Evolutionary conservation across 2,329 filamentous ascomycete genomes (phyloP), one percentile per base, ranked within the genome.

Genomic region (Blastomyces parvus): DNA sequence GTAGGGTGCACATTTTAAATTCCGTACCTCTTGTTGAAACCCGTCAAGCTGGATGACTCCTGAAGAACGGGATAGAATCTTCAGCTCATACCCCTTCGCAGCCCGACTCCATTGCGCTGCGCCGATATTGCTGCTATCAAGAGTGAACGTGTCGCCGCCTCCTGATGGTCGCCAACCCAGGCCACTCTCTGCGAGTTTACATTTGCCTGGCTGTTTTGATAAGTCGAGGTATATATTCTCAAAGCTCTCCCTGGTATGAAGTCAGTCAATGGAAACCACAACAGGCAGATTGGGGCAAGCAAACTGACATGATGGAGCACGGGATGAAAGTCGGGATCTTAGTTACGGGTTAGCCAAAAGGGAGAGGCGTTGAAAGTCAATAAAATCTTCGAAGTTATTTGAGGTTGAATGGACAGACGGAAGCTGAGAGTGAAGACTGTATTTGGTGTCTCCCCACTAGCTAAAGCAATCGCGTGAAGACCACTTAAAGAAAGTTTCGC

Each of bases 161-260:
- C 86, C 86, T 4, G 86, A 84, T 36, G 93, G 91, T 78, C 96
- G 96, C 95, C 95, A 99, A 62, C 93, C 94, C 70, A 97, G 85
- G 65, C 94, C 94, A 61, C 87, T 92, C 75, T 97, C 93, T 67
- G 93, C 92, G 72, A 99, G 92, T 74, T 94, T 87, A 80, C 92
- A 97, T 80, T 93, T 94, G 69, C 94, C 94, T 64, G 87, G 84
- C 77, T 94, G 88, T 77, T 91, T 94, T 71, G 92, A 97, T 65
- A 99, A 85, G 76, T 99, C 93, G 71, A 99, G 86, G 78, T 94
- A 92, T 79, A 97, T 96, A 78, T 91, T 91, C 74, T 97, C 93
- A 79, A 99, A 99, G 74, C 88, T 94, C 85, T 99, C 94, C 84
- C 84, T 87, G 46, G 60, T 25, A 4, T 5, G 19, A 17, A 40